Evolutionary conservation across 208 protist species (phyloP), one percentile per base, ranked within the genome.

Genomic region (Spongospora subterranea): DNA sequence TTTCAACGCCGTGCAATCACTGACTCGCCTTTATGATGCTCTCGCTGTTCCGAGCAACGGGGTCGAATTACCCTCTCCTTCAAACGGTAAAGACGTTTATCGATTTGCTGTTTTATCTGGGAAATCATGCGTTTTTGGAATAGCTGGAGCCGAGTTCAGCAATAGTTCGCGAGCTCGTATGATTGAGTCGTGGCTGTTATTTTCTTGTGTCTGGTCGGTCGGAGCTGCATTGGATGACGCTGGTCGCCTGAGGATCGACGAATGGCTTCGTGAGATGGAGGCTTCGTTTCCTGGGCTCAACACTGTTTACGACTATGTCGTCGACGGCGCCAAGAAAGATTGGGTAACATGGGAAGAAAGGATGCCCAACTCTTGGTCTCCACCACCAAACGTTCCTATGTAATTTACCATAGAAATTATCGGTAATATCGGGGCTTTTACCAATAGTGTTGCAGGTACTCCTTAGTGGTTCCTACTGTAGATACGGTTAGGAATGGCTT

Each of bases 281-380:
- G 94, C 96, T 17, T 96, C 96, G 43, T 98, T 99, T 90, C 98
- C 98, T 0, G 95, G 95, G 45, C 97, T 96, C 91, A 97, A 98
- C 90, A 98, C 98, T 20, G 96, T 99, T 39, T 99, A 98, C 94
- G 98, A 99, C 93, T 99, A 99, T 94, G 98, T 95, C 92, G 96
- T 98, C 1, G 97, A 99, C 93, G 43, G 96, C 0, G 60, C 95
- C 43, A 95, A 95, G 46, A 90, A 97, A 77, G 93, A 94, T 50
- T 99, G 98, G 97, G 93, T 95, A 35, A 93, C 94, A 89, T 99
- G 98, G 98, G 95, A 97, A 46, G 97, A 99, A 91, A 95, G 98
- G 45, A 17, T 97, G 0, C 88, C 90, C 60, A 71, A n/a, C 0
- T 88, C 93, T 11, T 99, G 96, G 93, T 92, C 94, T 29, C 96